Base-by-base conservation (phyloP, 148 eudicot species). In the Salicornia ramosissima region DNA sequence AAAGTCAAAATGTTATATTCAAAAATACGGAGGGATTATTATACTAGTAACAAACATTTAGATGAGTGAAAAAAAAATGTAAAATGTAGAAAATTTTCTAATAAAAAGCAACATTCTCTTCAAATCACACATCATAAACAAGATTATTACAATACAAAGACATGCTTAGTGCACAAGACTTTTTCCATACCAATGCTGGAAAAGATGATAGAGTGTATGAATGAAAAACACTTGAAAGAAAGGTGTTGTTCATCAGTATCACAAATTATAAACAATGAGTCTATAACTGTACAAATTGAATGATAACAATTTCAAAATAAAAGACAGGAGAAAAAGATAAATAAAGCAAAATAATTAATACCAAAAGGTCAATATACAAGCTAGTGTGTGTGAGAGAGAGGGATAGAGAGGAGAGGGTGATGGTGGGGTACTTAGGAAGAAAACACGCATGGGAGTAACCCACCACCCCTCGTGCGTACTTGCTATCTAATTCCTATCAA, bases 391-490 rank as follows among this genome's bases (percentile, higher is more conserved):
- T 18, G 69, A 10, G 72, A 81, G 80, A 77, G 57, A 71, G 60
- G 61, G 57, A 30, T 22, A 11, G 10, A 50, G 74, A 30, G 68
- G 67, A 0, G 43, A 46, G 13, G 15, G 15, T n/a, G 34, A 26
- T 56, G 68, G 73, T 72, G 62, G 77, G 80, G 80, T 68, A 67
- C n/a, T 70, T 22, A 51, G 53, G 58, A 64, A 54, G 74, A 74
- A 81, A 55, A 56, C 82, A 81, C 75, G 84, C 79, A 78, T 78
- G 76, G 74, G 68, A 63, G 62, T 46, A 60, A 29, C 78, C 83
- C 80, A 53, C 73, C 71, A 78, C 79, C 88, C 86, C 90, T 78
- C 90, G 90, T 86, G 90, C 88, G 83, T 77, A 77, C 78, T 21
- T 61, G 65, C 65, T 61, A 61, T 61, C 65, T 61, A 36, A n/a